phyloP scores from a whole-genome alignment of 306 rosid species.

The Trifolium subterraneum region DNA sequence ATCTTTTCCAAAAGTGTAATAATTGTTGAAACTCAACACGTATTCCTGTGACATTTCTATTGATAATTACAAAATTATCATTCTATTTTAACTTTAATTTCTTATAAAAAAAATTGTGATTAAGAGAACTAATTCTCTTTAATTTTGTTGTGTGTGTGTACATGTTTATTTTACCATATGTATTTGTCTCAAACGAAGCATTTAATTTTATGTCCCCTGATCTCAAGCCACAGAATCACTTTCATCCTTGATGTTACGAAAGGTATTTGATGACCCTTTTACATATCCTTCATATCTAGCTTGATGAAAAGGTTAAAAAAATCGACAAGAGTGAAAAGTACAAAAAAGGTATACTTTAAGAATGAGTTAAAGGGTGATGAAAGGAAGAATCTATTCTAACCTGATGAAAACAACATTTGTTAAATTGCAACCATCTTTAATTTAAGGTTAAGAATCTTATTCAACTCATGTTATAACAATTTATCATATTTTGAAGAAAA shows the following conservation, averaged over 20 bases:
- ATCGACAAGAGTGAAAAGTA: conserved; percentile 36
- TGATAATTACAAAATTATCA: too few relatives aligned
- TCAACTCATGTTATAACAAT: conserved; percentile 25
- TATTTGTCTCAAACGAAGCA: not conserved
- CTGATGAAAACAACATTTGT: conserved; percentile 42
- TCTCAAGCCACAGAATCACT: not conserved
- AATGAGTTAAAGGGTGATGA: conserved; percentile 56
- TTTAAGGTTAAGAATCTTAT: conserved; percentile 70
- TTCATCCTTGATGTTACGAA: conserved; percentile 49
- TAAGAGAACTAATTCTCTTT: not conserved
- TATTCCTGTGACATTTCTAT: too few relatives aligned
- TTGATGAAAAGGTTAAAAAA: conserved; percentile 31
- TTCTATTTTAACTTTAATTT: too few relatives aligned
- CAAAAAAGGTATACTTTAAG: conserved; percentile 54
- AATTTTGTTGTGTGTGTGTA: not conserved
- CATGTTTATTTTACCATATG: not conserved
- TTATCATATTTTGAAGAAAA: conserved; percentile 36
- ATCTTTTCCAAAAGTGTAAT: not conserved
- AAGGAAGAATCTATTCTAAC: conserved; percentile 82
- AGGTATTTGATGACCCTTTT: conserved; percentile 47
- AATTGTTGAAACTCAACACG: not conserved
- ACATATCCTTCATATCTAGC: conserved; percentile 25
- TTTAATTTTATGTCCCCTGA: not conserved
- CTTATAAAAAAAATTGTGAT: not conserved
- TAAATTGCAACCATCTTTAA: conserved; percentile 46